Evolutionary conservation across 345 rosid species (phyloP), one percentile per base, ranked within the genome.

Genomic region (Boechera stricta): DNA sequence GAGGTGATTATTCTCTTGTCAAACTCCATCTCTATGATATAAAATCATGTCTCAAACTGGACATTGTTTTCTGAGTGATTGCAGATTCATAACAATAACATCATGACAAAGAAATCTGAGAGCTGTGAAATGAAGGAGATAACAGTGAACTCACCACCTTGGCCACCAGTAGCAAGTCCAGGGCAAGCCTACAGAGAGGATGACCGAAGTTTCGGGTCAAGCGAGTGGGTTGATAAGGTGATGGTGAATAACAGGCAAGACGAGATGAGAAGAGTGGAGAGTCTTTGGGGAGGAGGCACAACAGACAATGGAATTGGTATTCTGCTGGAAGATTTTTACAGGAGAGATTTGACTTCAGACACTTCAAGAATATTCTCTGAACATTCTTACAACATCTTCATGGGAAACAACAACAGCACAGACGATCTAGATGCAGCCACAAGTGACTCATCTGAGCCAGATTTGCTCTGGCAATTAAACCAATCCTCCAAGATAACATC

Each of bases 241-340:
- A 92, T 95, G 98, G 99, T 95, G 64, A 94, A 94, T 81, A 90
- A 87, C 84, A 92, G 85, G 76, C 95, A 89, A 75, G 98, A 92
- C 38, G 76, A 82, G 72, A 71, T 77, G 77, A 57, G 63, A 39
- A 77, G 81, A 71, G 68, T 71, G 31, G 81, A 77, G 77, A 56
- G 62, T 49, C 91, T 77, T 71, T 85, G 41, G 91, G 90, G 58
- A 81, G 89, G 47, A 86, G 72, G 89, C 55, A 51, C 88, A 47
- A 89, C 83, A 35, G 87, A 69, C 41, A 79, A 79, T 70, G 75
- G 75, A 7, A 76, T 76, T 51, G 71, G 74, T 65, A 76, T 75
- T 67, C 73, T 87, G 7, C 85, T 86, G 0, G 87, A 88, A 74
- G 87, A 71, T 42, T 84, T 88, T 55, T 88, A 84, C 84, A 88